Conservation (phyloP, 2,329 filamentous ascomycete species). For the Phyllosticta citrichinensis region DNA sequence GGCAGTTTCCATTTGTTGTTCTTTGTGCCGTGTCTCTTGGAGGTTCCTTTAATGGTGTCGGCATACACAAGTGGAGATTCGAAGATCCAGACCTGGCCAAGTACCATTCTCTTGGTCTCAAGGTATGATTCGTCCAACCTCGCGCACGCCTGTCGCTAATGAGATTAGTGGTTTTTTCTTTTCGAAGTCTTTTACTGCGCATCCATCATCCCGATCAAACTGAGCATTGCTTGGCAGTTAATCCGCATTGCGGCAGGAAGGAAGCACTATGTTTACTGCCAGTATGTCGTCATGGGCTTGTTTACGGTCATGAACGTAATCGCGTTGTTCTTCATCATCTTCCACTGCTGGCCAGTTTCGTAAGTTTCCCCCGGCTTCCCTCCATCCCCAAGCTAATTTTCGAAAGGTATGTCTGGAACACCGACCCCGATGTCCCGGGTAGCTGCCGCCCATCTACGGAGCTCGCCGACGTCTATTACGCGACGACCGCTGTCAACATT, state of each 20-base stretch:
- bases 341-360: conserved; percentile 24
- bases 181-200: conserved; percentile 29
- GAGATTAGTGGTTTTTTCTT: conserved; percentile 26
- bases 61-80: conserved; percentile 20
- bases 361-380: conserved; percentile 4
- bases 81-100: conserved; percentile 12
- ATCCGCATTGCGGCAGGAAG: conserved; percentile 24
- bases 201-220: conserved; percentile 26
- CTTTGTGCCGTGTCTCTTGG: conserved; percentile 20
- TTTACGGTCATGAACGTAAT: conserved; percentile 24
- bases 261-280: conserved; percentile 17
- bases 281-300: conserved; percentile 21
- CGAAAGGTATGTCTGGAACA: conserved; percentile 20
- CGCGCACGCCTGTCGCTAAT: conserved; percentile 3
- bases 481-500: conserved; percentile 27
- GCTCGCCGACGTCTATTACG: conserved; percentile 25
- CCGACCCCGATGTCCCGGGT: conserved; percentile 15
- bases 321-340: conserved; percentile 27
- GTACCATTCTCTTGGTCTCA: conserved; percentile 16
- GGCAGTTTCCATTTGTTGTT: conserved; percentile 18
- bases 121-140: not conserved
- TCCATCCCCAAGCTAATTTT: not conserved
- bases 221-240: conserved; percentile 28
- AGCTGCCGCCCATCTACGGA: conserved; percentile 18
- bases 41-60: conserved; percentile 23